These are phyloP conservation scores for Pleurostoma richardsiae DNA, from an alignment of 2,329 filamentous ascomycete genomes.

Conservation along the genomic window DNA sequence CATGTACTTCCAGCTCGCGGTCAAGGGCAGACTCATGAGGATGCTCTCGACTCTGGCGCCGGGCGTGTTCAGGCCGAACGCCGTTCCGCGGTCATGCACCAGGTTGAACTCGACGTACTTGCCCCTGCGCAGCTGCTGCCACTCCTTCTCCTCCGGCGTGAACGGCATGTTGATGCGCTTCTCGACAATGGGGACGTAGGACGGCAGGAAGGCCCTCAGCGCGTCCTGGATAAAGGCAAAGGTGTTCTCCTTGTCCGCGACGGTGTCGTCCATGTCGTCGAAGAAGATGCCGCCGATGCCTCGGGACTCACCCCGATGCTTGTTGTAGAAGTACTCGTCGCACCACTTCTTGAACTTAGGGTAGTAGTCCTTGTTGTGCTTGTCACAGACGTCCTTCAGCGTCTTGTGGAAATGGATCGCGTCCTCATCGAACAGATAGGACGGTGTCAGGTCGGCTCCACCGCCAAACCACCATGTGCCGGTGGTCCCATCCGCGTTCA, in stretches of 20 bases:
- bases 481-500: slow-evolving; percentile 71
- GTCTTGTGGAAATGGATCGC: slow-evolving; percentile 94
- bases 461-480: slow-evolving; percentile 99
- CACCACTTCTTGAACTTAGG: slow-evolving; percentile 97
- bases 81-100: slow-evolving; percentile 91
- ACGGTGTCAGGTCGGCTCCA: slow-evolving; percentile 87
- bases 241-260: slow-evolving; percentile 81
- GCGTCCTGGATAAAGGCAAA: slow-evolving; percentile 88
- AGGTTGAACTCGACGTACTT: slow-evolving; percentile 98
- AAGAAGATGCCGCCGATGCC: slow-evolving; percentile 98
- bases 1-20: slow-evolving; percentile 95
- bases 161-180: slow-evolving; percentile 89
- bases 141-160: slow-evolving; percentile 80
- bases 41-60: slow-evolving; percentile 93
- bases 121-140: slow-evolving; percentile 94
- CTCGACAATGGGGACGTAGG: slow-evolving; percentile 85
- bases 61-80: slow-evolving; percentile 90
- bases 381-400: slow-evolving; percentile 89
- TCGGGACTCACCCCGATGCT: slow-evolving; percentile 80
- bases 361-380: slow-evolving; percentile 89
- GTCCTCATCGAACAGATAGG: slow-evolving; percentile 94
- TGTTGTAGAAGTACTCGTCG: slow-evolving; percentile 94
- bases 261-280: slow-evolving; percentile 85
- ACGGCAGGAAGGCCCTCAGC: slow-evolving; percentile 80
- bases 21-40: slow-evolving; percentile 91